Base-by-base conservation (phyloP, 2,329 filamentous ascomycete species). In the Calonectria pteridis region DNA sequence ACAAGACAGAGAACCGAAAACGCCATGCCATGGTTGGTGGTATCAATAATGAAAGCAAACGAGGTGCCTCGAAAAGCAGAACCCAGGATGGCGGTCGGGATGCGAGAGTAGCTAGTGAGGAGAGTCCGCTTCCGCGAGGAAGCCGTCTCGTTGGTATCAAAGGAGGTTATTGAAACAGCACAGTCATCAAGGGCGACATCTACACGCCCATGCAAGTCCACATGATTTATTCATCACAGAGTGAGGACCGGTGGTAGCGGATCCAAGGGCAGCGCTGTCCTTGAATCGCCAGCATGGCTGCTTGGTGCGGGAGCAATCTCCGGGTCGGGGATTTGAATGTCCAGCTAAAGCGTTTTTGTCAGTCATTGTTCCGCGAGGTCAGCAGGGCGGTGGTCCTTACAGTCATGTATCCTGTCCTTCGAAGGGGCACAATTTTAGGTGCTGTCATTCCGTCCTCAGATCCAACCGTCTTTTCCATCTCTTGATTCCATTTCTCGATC, bases 391-490 rank as follows among this genome's bases (percentile, higher is more conserved):
- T 18, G 18, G 13, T 63, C 84, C 92, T 85, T 85, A 94, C 93
- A 77, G 90, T 95, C 92, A 98, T 93, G 84, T 98, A 98, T 1
- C 94, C 96, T 49, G 96, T 98, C 80, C 93, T 90, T 79, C 95
- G 90, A 77, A 98, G 85, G 49, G 94, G 90, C 77, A 98, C 92
- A 67, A 98, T 91, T 83, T 90, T 93, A 28, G 96, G 95, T 31
- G 89, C 85, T 58, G 87, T 84, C 29, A 84, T 84, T 35, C 86
- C 85, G 35, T 90, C 90, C 26, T 91, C 90, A 4, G 86, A 86
- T 28, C 87, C 86, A 68, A 86, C 79, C 5, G 87, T 86, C 82
- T 89, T 90, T 80, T 91, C 91, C 88, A 92, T 91, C 75, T 94
- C 91, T 11, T 83, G 82, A 83, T 99, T 99, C 96, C 96, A 98